These are phyloP conservation scores for Collybia mongolica DNA, from an alignment of 768 basidiomycete species.

Conservation along the genomic window DNA sequence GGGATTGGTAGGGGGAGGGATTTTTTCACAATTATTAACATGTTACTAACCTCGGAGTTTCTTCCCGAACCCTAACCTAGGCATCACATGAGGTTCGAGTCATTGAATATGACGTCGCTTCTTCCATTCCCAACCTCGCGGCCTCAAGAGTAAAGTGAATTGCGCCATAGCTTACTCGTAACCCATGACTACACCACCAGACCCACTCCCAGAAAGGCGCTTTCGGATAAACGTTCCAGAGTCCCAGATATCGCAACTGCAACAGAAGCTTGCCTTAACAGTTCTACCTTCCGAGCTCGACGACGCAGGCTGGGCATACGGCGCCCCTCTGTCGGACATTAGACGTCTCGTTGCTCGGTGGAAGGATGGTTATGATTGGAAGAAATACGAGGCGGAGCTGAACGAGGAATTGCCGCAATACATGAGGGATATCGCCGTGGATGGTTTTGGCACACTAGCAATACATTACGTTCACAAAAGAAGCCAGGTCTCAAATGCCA, in stretches of 20 bases:
- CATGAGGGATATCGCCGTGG: constrained; percentile 47
- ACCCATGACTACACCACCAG: too few relatives aligned
- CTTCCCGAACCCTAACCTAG: too few relatives aligned
- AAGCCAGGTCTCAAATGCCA: constrained; percentile 40
- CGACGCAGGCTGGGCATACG: constrained; percentile 45
- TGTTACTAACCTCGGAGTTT: too few relatives aligned
- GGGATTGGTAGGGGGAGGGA: too few relatives aligned
- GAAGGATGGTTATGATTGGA: constrained; percentile 56
- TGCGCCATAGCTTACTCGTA: too few relatives aligned
- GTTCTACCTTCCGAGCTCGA: constrained; percentile 58
- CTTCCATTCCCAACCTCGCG: too few relatives aligned
- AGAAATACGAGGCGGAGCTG: constrained; percentile 46
- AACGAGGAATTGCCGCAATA: constrained; percentile 58
- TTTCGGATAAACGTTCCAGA: constrained; percentile 51
- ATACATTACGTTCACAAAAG: constrained; percentile 61
- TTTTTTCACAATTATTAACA: too few relatives aligned
- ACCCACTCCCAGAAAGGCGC: constrained; percentile 12
- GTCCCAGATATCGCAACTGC: constrained; percentile 35
- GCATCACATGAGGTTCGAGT: too few relatives aligned
- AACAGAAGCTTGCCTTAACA: constrained; percentile 44
- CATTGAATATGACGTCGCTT: too few relatives aligned
- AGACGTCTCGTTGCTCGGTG: constrained; percentile 44
- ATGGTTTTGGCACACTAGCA: constrained; percentile 37
- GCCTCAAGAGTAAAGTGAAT: too few relatives aligned
- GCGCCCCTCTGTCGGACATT: constrained; percentile 47